Base-by-base conservation (phyloP, 139 green algal species). In the Dunaliella primolecta region DNA sequence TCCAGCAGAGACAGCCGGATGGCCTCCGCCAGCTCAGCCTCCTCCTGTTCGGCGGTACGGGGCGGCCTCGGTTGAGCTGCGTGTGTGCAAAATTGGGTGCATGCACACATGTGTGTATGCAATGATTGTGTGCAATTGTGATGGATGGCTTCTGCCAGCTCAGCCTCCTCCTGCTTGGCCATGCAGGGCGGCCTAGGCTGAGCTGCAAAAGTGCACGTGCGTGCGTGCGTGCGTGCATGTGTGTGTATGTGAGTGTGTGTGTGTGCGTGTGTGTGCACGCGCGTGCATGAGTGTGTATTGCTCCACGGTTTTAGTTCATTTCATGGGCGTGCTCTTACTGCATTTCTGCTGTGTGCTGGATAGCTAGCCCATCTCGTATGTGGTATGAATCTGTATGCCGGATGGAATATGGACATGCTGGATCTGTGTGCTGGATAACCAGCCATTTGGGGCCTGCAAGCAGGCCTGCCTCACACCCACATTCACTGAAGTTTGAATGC, bases 1-100 rank as follows among this genome's bases (percentile, higher is more conserved):
- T 84, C 70, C n/a, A 3, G 23, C 32, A 84, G 31, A 25, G 82
- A 85, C 82, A 85, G 71, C 2, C 30, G 71, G 25, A 85, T 81
- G 36, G 82, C 82, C 33, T 35, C 36, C 34, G 64, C 1, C 82
- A 75, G 57, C 23, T 80, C 76, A 24, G 36, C 24, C 23, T 82
- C 75, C 2, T 3, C 81, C 35, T 36, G 64, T 80, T 64, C 15
- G 11, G 64, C 32, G 29, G 33, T 70, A 84, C 7, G 72, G 72
- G 7, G 30, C 15, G 34, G 7, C 77, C n/a, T 30, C 33, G 34
- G n/a, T 34, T 32, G 77, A n/a, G n/a, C n/a, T n/a, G n/a, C n/a
- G n/a, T n/a, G n/a, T n/a, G n/a, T n/a, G n/a, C n/a, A n/a, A n/a
- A n/a, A n/a, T 36, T 21, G 34, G 33, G 20, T 36, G 23, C 36